A percentile compares a stretch with the other conserved stretches of the same genome.
These are phyloP conservation scores for Trebouxia sp. DNA, from an alignment of 139 green algal species.

Conservation along the genomic window DNA sequence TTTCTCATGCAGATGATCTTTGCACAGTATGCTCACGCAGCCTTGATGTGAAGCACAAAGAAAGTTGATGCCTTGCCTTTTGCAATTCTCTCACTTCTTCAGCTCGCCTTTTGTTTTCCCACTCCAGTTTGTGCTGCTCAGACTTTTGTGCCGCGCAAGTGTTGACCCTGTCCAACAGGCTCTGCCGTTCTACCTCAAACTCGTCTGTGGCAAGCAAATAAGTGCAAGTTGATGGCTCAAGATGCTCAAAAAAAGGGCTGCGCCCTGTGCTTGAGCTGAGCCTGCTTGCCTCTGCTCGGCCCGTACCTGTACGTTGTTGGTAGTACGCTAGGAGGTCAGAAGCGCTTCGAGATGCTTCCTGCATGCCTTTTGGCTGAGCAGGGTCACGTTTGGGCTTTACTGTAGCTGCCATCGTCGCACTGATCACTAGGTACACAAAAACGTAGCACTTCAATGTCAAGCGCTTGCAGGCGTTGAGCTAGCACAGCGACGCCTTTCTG, in stretches of 20 bases:
- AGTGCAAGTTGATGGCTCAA: too few relatives aligned
- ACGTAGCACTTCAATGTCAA: background rate
- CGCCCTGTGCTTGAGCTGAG: too few relatives aligned
- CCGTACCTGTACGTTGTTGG: constrained; percentile 16
- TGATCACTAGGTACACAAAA: background rate
- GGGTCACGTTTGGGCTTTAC: background rate
- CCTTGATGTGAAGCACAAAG: background rate
- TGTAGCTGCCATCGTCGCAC: background rate
- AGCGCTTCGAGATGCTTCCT: background rate
- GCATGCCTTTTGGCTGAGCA: background rate
- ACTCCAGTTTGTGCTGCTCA: constrained; percentile 70
- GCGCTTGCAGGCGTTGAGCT: too few relatives aligned
- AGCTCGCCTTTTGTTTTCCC: constrained; percentile 71
- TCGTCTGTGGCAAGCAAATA: constrained; percentile 52
- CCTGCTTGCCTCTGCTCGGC: too few relatives aligned
- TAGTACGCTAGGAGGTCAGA: constrained; percentile 8
- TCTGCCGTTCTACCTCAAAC: constrained; percentile 75
- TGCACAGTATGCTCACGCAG: background rate
- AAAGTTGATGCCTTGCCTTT: constrained; percentile 53
- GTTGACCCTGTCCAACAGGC: constrained; percentile 69
- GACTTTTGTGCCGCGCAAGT: constrained; percentile 45
- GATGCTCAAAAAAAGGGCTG: too few relatives aligned
- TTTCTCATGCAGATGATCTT: background rate
- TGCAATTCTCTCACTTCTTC: constrained; percentile 85
- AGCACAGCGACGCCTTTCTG: too few relatives aligned